Percentiles rank a stretch among this genome's conserved stretches.
These are phyloP conservation scores for Acanthamoeba lenticulata DNA, from an alignment of 208 protist genomes.

Conservation along the genomic window DNA sequence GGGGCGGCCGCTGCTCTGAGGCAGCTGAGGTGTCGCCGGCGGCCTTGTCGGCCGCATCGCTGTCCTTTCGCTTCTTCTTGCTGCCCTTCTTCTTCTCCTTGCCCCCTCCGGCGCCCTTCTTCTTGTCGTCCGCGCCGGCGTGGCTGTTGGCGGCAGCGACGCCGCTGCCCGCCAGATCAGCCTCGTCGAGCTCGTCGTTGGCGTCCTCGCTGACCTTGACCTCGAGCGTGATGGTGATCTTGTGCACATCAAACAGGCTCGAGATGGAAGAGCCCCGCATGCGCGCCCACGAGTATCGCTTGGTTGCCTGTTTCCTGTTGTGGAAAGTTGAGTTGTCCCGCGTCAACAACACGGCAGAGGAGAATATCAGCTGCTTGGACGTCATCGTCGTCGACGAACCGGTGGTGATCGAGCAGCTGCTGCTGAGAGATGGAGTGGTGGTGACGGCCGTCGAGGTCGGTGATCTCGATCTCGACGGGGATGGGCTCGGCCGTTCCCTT, in stretches of 20 bases:
- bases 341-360: not conserved
- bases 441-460: not conserved
- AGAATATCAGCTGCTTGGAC: not conserved
- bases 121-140: not conserved
- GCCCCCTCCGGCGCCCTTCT: not conserved
- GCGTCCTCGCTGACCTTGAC: not conserved
- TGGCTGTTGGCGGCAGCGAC: not conserved
- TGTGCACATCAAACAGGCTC: not conserved
- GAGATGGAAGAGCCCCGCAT: slow-evolving; percentile 20
- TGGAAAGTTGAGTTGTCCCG: not conserved
- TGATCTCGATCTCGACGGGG: slow-evolving; percentile 23
- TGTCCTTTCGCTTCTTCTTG: not conserved
- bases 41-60: not conserved
- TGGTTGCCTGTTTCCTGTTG: not conserved
- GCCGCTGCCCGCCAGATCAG: too few relatives aligned
- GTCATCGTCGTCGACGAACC: not conserved
- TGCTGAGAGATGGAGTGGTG: not conserved
- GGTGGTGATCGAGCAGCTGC: not conserved
- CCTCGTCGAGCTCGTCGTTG: not conserved
- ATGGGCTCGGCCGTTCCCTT: not conserved
- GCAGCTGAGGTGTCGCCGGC: not conserved
- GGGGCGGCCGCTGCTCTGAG: not conserved
- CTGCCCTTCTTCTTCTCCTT: not conserved
- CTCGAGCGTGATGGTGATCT: slow-evolving; percentile 15
- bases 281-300: not conserved